Percentiles rank a stretch among this genome's conserved stretches.
Conservation (phyloP, 495 filamentous ascomycete species). For the Poronia punctata region DNA sequence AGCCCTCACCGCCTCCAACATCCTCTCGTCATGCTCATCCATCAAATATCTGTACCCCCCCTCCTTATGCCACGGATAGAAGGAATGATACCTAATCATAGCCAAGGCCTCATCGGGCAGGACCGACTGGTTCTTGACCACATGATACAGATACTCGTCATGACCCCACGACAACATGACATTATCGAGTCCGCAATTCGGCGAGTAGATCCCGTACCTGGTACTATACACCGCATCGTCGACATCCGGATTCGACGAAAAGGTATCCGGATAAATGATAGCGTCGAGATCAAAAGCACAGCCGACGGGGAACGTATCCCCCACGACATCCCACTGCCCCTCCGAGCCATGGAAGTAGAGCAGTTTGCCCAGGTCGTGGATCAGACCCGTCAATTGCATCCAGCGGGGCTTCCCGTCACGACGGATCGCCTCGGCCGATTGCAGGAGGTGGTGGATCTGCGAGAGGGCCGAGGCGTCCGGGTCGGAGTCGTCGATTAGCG, state of each 20-base stretch:
- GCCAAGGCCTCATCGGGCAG: constrained; percentile 75
- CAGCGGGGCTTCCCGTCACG: constrained; percentile 84
- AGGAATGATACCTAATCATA: constrained; percentile 85
- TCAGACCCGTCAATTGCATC: constrained; percentile 86
- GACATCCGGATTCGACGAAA: constrained; percentile 63
- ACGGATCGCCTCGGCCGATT: constrained; percentile 80
- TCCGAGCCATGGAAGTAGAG: constrained; percentile 75
- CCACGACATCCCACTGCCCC: constrained; percentile 90
- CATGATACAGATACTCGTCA: constrained; percentile 84
- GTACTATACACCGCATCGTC: constrained; percentile 60
- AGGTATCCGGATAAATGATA: constrained; percentile 74
- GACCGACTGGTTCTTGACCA: constrained; percentile 69
- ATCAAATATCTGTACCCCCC: constrained; percentile 74
- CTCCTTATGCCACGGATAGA: constrained; percentile 83
- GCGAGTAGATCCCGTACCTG: constrained; percentile 68
- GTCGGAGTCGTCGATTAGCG: constrained; percentile 80
- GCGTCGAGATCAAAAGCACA: constrained; percentile 65
- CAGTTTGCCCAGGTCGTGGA: constrained; percentile 85
- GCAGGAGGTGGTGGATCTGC: constrained; percentile 83
- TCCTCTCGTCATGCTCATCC: constrained; percentile 69
- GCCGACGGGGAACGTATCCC: constrained; percentile 88
- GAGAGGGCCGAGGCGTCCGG: constrained; percentile 72
- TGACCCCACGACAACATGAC: constrained; percentile 90
- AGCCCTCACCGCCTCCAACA: constrained; percentile 72
- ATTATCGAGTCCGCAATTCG: constrained; percentile 71